Evolutionary conservation across 345 rosid species (phyloP), one percentile per base, ranked within the genome.

Genomic region (Excoecaria agallocha): DNA sequence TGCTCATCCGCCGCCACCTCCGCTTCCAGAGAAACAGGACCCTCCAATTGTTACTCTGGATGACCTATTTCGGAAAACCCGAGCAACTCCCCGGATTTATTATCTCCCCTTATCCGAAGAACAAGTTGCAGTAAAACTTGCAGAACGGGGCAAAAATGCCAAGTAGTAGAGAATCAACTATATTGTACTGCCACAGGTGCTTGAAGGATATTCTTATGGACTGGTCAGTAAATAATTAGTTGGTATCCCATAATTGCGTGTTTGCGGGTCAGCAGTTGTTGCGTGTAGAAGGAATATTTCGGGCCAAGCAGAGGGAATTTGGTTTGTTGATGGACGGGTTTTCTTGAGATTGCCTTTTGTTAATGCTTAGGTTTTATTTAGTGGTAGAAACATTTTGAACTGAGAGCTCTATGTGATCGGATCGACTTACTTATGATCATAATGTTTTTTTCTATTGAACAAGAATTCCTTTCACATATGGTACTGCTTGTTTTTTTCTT

Each of bases 31-130:
- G 85, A 87, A 89, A 78, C 84, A 77, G 12, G 98, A 95, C 66
- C 87, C 93, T n/a, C 95, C 98, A 30, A 88, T 96, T 50, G 89
- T 96, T 45, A 93, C 99, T 35, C 85, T 93, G 16, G 98, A 96
- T 78, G 98, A 93, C 80, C 97, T 96, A 71, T 96, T 96, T 73
- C 85, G 87, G 81, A 96, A 96, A 85, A 96, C 98, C 64, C 91
- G 87, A 73, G 92, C 98, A 74, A 84, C 91, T 60, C 99, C 99
- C n/a, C 86, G 97, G 77, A 93, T 96, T 78, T 96, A 96, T 78
- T 96, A 91, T 82, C 78, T 96, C 75, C 99, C 98, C 43, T 78
- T 96, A 78, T 88, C 98, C 12, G 99, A 96, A 61, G 93, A 90
- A 22, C 90, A 90, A 82, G 98, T 89, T 76, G 90, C 93, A 35